Conservation (phyloP, 1,284 basidiomycete genomes). For the Puccinia triticina region DNA sequence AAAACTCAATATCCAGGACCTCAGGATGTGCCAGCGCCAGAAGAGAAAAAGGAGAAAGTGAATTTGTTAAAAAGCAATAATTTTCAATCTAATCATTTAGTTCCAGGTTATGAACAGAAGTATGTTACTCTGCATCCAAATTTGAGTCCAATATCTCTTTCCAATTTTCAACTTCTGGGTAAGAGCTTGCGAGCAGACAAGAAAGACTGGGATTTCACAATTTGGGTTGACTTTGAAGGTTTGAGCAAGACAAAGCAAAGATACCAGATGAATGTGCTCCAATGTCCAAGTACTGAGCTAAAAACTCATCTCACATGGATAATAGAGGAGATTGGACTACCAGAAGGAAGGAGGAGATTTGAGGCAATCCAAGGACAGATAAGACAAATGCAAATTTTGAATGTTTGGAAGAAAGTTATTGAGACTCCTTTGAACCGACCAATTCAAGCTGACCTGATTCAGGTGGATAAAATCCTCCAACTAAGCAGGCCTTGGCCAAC, state of each 20-base stretch:
- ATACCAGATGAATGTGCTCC: neutral
- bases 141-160: neutral
- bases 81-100: neutral
- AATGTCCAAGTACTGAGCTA: slow-evolving; percentile 10
- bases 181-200: neutral
- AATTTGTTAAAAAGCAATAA: neutral
- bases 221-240: neutral
- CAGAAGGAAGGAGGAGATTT: slow-evolving; percentile 3
- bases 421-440: neutral
- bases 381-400: neutral
- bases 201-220: slow-evolving; percentile 1
- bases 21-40: no score
- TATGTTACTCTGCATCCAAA: neutral
- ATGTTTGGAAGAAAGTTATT: neutral
- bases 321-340: neutral
- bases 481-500: neutral
- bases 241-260: neutral
- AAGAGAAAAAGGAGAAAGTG: neutral
- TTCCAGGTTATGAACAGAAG: neutral
- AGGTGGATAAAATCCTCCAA: neutral
- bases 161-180: neutral
- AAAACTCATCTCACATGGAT: neutral
- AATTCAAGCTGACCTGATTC: neutral
- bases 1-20: no score
- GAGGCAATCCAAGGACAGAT: neutral